phyloP scores from a whole-genome alignment of 306 rosid species.

The Begonia masoniana region DNA sequence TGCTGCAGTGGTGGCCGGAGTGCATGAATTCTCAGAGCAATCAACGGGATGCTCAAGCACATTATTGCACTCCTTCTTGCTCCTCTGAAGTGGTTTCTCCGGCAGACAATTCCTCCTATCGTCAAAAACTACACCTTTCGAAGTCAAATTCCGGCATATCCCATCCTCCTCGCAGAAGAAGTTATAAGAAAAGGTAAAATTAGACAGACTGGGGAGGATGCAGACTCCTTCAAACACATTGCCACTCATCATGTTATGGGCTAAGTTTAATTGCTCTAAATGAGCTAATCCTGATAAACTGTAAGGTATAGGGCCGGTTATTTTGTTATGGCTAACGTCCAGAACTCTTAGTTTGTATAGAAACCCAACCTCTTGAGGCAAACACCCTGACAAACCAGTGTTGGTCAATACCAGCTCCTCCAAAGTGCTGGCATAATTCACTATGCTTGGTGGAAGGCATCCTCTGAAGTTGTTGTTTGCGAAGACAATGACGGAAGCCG shows the following conservation, averaged over 20 bases:
- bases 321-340: slow-evolving; percentile 59
- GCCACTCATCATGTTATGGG: slow-evolving; percentile 55
- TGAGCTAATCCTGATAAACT: slow-evolving; percentile 65
- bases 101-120: slow-evolving; percentile 62
- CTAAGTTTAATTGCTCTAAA: slow-evolving; percentile 68
- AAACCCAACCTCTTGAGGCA: slow-evolving; percentile 78
- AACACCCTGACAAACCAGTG: slow-evolving; percentile 61
- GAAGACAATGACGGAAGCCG: slow-evolving; percentile 59
- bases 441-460: slow-evolving; percentile 55
- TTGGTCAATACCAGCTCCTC: slow-evolving; percentile 68
- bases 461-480: slow-evolving; percentile 80
- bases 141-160: slow-evolving; percentile 46
- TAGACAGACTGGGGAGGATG: slow-evolving; percentile 46
- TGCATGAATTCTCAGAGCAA: slow-evolving; percentile 26
- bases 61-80: slow-evolving; percentile 38
- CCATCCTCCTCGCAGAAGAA: slow-evolving; percentile 79
- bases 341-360: slow-evolving; percentile 64
- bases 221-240: slow-evolving; percentile 55
- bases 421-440: slow-evolving; percentile 39
- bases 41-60: slow-evolving; percentile 40
- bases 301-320: slow-evolving; percentile 73
- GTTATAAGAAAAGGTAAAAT: slow-evolving; percentile 66
- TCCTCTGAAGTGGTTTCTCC: slow-evolving; percentile 47
- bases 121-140: slow-evolving; percentile 32
- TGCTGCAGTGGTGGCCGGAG: slow-evolving; percentile 24